Conservation (phyloP, 257 asterid species). For the Solanum gracilifrons region DNA sequence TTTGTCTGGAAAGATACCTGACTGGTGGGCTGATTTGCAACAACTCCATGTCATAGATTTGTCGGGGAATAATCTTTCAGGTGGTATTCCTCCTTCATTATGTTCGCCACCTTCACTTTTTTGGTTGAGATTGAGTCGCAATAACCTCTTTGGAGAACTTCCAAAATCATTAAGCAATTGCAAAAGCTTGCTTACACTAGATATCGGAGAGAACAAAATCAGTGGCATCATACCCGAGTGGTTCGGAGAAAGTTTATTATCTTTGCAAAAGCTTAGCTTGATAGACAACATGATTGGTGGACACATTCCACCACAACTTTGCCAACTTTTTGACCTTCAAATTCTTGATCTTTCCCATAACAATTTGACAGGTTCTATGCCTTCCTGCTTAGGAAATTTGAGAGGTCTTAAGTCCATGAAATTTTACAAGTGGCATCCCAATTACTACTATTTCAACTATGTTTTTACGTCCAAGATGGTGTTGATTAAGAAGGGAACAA, state of each 20-base stretch:
- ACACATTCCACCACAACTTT: background rate
- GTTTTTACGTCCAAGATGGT: background rate
- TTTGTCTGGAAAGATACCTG: slow-evolving; percentile 5
- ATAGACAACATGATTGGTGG: slow-evolving; percentile 2
- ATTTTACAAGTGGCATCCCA: background rate
- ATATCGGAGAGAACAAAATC: slow-evolving; percentile 18
- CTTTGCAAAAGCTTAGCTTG: background rate
- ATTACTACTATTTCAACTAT: background rate
- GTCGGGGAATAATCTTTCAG: slow-evolving; percentile 8
- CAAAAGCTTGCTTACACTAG: slow-evolving; percentile 6
- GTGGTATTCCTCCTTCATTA: slow-evolving; percentile 3
- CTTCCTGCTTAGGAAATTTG: background rate
- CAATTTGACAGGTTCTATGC: slow-evolving; percentile 10
- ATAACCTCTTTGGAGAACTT: slow-evolving; percentile 11
- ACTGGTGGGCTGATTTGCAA: background rate
- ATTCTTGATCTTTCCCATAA: slow-evolving; percentile 16
- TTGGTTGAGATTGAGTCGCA: slow-evolving; percentile 6
- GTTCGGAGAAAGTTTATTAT: background rate
- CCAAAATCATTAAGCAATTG: background rate
- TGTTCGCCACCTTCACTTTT: background rate
- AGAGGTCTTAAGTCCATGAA: background rate
- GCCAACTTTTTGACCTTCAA: slow-evolving; percentile 7
- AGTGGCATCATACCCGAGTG: slow-evolving; percentile 12
- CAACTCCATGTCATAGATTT: slow-evolving; percentile 7
- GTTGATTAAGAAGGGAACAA: slow-evolving; percentile 10